Base-by-base conservation (phyloP, 2,329 filamentous ascomycete genomes). In the Onygenales sp. region DNA sequence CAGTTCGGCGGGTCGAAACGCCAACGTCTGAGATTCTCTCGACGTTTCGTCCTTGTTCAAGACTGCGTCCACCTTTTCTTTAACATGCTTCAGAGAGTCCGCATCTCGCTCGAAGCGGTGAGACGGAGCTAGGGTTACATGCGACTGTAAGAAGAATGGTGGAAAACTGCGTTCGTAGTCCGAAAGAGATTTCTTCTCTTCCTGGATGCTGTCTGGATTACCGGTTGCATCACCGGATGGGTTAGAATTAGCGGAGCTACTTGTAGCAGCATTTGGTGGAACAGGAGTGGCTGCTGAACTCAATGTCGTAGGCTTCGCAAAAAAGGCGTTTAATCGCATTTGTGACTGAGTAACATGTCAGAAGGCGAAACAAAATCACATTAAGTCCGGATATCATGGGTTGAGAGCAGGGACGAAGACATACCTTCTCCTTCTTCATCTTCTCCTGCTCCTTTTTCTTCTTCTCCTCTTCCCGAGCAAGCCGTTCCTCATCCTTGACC, bases 71-170 rank as follows among this genome's bases (percentile, higher is more conserved):
- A 76, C 68, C 11, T 76, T 75, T 21, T 75, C 67, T 8, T 77
- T 32, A 73, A 76, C 65, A 79, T 83, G 70, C n/a, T 73, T 64
- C 31, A 75, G 72, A 0, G 80, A 78, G 55, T 82, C 74, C 1
- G 77, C 65, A 58, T 88, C 83, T 65, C 84, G 76, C 40, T 76
- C 67, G 32, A 81, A 81, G 2, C 73, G 74, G 48, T 76, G 71
- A 1, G 61, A 60, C 0, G 78, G 76, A 0, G 90, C 89, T 51
- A 96, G 61, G n/a, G 71, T 80, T 1, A 88, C 86, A 62, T 88
- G 79, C 2, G 83, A 77, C 54, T 88, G 86, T 45, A 93, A 64
- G 57, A 86, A 91, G 67, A 96, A 97, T 0, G 87, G 84, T 34
- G 89, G 79, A 63, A 97, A 97, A 37, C 78, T 74, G 59, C 82